Conservation (phyloP, 1,139 yeast species). For the Debaryomyces robertsiae region DNA sequence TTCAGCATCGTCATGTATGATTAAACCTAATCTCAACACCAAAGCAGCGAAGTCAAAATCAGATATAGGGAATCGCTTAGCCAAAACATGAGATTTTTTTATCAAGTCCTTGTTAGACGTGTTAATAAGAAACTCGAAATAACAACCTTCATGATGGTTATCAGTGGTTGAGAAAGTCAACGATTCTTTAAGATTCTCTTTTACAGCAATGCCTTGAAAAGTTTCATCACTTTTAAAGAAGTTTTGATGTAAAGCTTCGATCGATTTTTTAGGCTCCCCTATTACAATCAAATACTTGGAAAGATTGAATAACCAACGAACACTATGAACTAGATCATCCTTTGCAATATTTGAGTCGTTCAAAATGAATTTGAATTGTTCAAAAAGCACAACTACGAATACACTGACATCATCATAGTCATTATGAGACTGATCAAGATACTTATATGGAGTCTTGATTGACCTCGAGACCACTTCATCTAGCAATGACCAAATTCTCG, state of each 20-base stretch:
- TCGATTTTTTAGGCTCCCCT: slow-evolving; percentile 54
- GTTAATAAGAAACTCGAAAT: slow-evolving; percentile 26
- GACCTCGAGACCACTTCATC: slow-evolving; percentile 77
- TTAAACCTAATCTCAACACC: slow-evolving; percentile 35
- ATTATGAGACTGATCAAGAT: slow-evolving; percentile 63
- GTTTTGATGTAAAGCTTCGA: slow-evolving; percentile 29
- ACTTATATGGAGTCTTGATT: slow-evolving; percentile 77
- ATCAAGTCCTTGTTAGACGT: slow-evolving; percentile 24
- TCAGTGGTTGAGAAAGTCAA: slow-evolving; percentile 8
- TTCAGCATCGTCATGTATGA: slow-evolving; percentile 24
- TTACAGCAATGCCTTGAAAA: slow-evolving; percentile 12
- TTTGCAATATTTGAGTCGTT: slow-evolving; percentile 25
- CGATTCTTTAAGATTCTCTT: slow-evolving; percentile 10
- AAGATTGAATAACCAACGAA: slow-evolving; percentile 56
- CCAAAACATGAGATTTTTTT: slow-evolving; percentile 14
- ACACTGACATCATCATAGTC: slow-evolving; percentile 56
- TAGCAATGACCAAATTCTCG: slow-evolving; percentile 53
- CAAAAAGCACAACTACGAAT: slow-evolving; percentile 64
- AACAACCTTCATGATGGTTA: slow-evolving; percentile 11
- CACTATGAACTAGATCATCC: slow-evolving; percentile 23
- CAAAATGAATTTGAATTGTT: slow-evolving; percentile 65
- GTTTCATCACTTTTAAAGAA: slow-evolving; percentile 15
- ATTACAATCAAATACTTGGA: slow-evolving; percentile 45
- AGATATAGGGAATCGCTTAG: slow-evolving; percentile 40
- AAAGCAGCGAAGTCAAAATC: slow-evolving; percentile 52